Percentiles rank a stretch among this genome's conserved stretches.
phyloP scores from a whole-genome alignment of 257 asterid species.

The Jacaranda mimosifolia region DNA sequence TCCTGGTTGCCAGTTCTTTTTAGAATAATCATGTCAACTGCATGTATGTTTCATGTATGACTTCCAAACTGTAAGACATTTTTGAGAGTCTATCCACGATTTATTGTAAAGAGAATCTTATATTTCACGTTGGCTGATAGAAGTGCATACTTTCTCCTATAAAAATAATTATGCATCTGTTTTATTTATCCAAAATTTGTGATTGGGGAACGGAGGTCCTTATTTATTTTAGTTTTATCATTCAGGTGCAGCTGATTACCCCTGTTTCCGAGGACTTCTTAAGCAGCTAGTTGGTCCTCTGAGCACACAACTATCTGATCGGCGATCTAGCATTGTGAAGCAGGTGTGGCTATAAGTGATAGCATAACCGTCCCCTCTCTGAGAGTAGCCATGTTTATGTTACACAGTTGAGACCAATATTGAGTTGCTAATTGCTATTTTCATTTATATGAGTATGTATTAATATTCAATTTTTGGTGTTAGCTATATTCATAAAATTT shows the following conservation, averaged over 20 bases:
- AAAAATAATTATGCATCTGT: background rate
- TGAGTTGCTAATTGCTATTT: slow-evolving; percentile 4
- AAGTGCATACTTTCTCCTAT: slow-evolving; percentile 26
- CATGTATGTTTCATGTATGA: slow-evolving; percentile 3
- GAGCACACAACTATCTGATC: slow-evolving; percentile 91
- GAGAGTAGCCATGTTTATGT: slow-evolving; percentile 13
- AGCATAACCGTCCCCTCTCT: slow-evolving; percentile 18
- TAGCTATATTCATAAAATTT: slow-evolving; percentile 20
- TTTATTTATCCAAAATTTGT: slow-evolving; percentile 15
- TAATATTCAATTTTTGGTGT: slow-evolving; percentile 21
- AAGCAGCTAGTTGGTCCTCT: slow-evolving; percentile 93
- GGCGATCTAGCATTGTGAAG: slow-evolving; percentile 98
- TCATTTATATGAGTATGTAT: background rate
- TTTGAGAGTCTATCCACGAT: slow-evolving; percentile 24
- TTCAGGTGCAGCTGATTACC: slow-evolving; percentile 92
- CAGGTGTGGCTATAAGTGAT: slow-evolving; percentile 63
- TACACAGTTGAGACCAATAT: slow-evolving; percentile 3
- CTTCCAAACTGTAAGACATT: slow-evolving; percentile 12
- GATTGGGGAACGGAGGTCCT: background rate
- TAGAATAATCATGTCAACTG: slow-evolving; percentile 20
- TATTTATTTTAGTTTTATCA: slow-evolving; percentile 29
- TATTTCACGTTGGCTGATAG: slow-evolving; percentile 9
- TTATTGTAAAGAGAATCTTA: slow-evolving; percentile 21
- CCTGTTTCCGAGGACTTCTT: slow-evolving; percentile 89
- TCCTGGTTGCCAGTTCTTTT: slow-evolving; percentile 19